Conservation (phyloP, 2,329 filamentous ascomycete genomes). For the Thermothelomyces thermophilus region DNA sequence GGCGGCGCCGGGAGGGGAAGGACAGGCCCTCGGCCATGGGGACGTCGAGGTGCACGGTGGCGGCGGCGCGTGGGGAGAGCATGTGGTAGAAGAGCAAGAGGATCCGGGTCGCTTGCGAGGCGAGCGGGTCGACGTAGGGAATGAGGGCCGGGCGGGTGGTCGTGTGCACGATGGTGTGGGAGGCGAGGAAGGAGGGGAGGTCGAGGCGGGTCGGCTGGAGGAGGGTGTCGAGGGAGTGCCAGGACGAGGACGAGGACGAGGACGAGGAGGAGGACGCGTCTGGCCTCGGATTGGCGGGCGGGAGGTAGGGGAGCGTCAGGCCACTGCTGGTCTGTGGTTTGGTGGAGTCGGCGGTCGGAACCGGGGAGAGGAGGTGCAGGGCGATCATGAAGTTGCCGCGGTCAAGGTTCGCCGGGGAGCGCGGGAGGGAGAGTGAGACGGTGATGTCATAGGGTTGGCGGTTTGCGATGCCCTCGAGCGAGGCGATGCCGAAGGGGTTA, state of each 20-base stretch:
- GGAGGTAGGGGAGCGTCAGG: constrained; percentile 3
- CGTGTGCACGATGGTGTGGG: constrained; percentile 32
- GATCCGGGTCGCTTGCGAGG: constrained; percentile 55
- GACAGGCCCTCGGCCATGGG: constrained; percentile 66
- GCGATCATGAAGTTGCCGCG: constrained; percentile 94
- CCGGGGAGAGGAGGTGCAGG: constrained; percentile 55
- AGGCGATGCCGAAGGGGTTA: constrained; percentile 48
- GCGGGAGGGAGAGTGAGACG: constrained; percentile 68
- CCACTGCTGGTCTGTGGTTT: not conserved
- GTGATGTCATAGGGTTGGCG: constrained; percentile 80
- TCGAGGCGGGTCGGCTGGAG: constrained; percentile 37
- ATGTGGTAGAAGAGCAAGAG: constrained; percentile 64
- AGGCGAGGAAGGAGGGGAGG: constrained; percentile 13
- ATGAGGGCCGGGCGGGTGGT: constrained; percentile 71
- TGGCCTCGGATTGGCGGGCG: not conserved
- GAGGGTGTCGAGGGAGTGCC: constrained; percentile 33
- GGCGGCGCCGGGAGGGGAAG: constrained; percentile 38
- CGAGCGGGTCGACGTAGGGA: constrained; percentile 67
- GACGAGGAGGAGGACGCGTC: constrained; percentile 16
- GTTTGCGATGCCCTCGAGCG: constrained; percentile 51
- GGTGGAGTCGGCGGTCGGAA: not conserved
- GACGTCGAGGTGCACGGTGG: constrained; percentile 58
- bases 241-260: constrained; percentile 23
- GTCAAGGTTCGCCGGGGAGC: constrained; percentile 66
- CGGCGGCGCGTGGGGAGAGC: constrained; percentile 53